Evolutionary conservation across 345 rosid genomes (phyloP).

Genomic region (Citrus australasica): DNA sequence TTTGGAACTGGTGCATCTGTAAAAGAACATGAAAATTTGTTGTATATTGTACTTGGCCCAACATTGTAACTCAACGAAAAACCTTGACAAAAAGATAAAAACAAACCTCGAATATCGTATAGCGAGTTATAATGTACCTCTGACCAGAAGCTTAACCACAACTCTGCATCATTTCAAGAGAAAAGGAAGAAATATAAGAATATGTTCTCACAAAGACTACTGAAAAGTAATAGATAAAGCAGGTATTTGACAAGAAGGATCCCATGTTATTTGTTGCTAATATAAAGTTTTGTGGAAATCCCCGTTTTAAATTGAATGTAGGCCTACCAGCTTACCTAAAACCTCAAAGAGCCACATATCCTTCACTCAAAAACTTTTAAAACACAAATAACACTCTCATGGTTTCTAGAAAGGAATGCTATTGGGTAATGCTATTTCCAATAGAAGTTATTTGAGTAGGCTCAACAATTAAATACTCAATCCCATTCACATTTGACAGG

Average conservation of each 20-base stretch:
- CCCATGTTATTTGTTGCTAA: background rate
- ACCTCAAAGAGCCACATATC: background rate
- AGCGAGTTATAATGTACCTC: constrained; percentile 98
- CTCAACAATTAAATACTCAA: background rate
- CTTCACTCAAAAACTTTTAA: background rate
- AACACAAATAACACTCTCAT: background rate
- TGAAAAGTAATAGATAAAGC: background rate
- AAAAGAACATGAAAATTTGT: constrained; percentile 9
- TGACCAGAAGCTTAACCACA: constrained; percentile 99
- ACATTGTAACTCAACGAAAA: background rate
- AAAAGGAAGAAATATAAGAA: background rate
- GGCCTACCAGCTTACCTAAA: background rate
- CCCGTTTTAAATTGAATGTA: background rate
- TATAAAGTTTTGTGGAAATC: background rate
- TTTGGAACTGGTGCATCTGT: constrained; percentile 64
- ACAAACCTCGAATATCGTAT: constrained; percentile 74
- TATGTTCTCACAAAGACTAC: background rate
- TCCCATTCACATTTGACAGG: background rate
- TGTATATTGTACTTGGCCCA: background rate
- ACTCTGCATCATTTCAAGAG: constrained; percentile 50
- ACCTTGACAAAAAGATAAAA: background rate
- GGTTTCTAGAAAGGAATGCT: background rate
- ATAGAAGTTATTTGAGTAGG: background rate
- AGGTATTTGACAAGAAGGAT: background rate
- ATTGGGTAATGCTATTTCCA: background rate